Evolutionary conservation across 352 stramenopile species (phyloP), one percentile per base, ranked within the genome.

Genomic region (Pythium aphanidermatum): DNA sequence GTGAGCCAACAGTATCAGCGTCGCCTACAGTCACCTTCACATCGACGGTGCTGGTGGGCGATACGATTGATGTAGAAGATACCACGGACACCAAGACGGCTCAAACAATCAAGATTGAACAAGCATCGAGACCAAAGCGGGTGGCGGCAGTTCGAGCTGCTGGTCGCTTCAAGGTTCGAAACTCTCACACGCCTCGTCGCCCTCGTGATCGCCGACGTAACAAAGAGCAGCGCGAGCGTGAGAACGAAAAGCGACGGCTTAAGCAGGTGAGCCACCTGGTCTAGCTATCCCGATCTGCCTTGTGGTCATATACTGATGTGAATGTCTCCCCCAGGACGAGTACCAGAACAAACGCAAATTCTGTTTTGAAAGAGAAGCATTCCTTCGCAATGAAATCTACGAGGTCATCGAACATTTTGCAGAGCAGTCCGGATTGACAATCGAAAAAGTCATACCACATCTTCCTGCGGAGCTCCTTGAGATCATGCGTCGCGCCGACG

Each of bases 161-260:
- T 10, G 17, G 27, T 11, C 48, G 21, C 31, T 36, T 33, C 8
- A 16, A 32, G 28, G 35, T 20, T 27, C 7, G 16, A 14, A 28
- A 42, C 9, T 16, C 27, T 10, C n/a, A 8, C 3, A 17, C 41
- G 4, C 28, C 17, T 9, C 11, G 12, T 11, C 41, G 34, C 5
- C 19, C 14, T 9, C 49, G 49, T 16, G 41, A 58, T 14, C 50
- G 50, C 14, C 41, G 41, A 11, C 50, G 51, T 25, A 60, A 54
- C 27, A 24, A 38, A 27, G 20, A 13, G 14, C 44, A 54, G 45
- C 51, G 51, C 30, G 32, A 60, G 20, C 51, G 51, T 21, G 51
- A 60, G 32, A 60, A 54, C 26, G 23, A 27, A 13, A 54, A 50
- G 37, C 51, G 51, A 36, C 30, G 45, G 26, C 26, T 46, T 25